Conservation (phyloP, 345 rosid genomes). For the Boechera retrofracta region DNA sequence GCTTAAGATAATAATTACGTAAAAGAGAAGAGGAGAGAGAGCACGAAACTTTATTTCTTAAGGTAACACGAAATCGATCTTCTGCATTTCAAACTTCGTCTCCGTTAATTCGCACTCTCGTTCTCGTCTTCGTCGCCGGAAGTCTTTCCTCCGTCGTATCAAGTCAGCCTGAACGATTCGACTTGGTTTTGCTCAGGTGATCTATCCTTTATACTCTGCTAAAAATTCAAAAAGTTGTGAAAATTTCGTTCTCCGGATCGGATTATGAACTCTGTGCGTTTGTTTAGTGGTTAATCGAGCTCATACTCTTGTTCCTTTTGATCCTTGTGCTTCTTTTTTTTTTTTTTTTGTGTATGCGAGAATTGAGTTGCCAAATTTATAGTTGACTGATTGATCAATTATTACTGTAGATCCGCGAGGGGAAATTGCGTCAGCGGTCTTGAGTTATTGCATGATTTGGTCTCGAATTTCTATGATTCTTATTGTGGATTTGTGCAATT, state of each 20-base stretch:
- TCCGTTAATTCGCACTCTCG: slow-evolving; percentile 26
- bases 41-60: background rate
- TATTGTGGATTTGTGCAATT: background rate
- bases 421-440: slow-evolving; percentile 10
- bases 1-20: slow-evolving; percentile 25
- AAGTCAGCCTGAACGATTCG: slow-evolving; percentile 26
- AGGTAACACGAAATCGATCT: slow-evolving; percentile 30
- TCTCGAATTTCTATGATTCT: background rate
- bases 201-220: slow-evolving; percentile 9
- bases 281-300: slow-evolving; percentile 15
- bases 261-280: slow-evolving; percentile 9
- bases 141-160: slow-evolving; percentile 33
- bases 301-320: background rate
- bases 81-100: slow-evolving; percentile 32
- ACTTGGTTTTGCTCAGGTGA: slow-evolving; percentile 34
- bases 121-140: slow-evolving; percentile 23
- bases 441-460: slow-evolving; percentile 12
- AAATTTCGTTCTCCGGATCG: background rate
- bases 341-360: background rate
- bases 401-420: slow-evolving; percentile 33
- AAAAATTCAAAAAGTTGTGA: background rate
- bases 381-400: slow-evolving; percentile 42
- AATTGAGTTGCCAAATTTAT: slow-evolving; percentile 6
- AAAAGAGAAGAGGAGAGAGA: background rate
- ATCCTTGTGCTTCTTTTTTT: background rate